These are phyloP conservation scores for Penicillium waksmanii DNA, from an alignment of 495 filamentous ascomycete species.

Conservation along the genomic window DNA sequence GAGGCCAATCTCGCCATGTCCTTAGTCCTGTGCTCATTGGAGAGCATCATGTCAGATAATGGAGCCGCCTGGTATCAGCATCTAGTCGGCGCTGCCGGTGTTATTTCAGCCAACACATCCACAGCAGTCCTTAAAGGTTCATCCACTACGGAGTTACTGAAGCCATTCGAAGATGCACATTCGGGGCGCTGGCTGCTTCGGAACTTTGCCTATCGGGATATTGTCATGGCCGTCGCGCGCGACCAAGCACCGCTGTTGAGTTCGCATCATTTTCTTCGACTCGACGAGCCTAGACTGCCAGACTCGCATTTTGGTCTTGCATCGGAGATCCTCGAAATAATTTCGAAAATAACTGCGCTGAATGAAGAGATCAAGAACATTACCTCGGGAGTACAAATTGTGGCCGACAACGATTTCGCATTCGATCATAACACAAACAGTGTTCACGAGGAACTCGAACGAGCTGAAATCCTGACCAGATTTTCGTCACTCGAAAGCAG, in stretches of 20 bases:
- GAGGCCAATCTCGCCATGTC: conserved; percentile 19
- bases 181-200: conserved; percentile 18
- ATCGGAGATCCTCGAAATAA: conserved; percentile 14
- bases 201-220: conserved; percentile 20
- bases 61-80: conserved; percentile 18
- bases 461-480: neutral
- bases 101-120: conserved; percentile 9
- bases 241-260: conserved; percentile 14
- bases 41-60: conserved; percentile 22
- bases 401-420: neutral
- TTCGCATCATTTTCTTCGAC: conserved; percentile 13
- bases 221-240: conserved; percentile 15
- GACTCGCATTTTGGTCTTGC: conserved; percentile 23
- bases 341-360: conserved; percentile 5
- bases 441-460: neutral
- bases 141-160: neutral
- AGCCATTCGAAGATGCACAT: conserved; percentile 13
- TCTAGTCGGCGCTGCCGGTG: conserved; percentile 14
- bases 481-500: neutral
- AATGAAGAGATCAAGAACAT: conserved; percentile 8
- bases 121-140: neutral
- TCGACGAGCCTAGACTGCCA: conserved; percentile 10
- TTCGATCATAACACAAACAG: neutral
- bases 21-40: conserved; percentile 20
- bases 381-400: neutral